Evolutionary conservation across 2,329 filamentous ascomycete genomes (phyloP).

Genomic region (Trichoderma sp.): DNA sequence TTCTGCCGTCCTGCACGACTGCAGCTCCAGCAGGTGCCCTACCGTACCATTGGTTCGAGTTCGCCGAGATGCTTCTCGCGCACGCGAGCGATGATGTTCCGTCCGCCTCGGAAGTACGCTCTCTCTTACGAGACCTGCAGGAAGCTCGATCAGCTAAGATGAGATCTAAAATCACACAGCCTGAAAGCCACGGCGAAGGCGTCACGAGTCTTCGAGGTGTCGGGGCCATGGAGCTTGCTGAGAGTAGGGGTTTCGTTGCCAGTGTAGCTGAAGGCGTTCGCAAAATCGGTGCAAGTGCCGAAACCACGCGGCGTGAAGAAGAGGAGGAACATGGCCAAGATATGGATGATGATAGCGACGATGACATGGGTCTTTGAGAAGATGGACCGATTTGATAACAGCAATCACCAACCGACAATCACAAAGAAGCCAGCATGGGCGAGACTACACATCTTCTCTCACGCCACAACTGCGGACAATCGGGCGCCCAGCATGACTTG

Average conservation of each 20-base stretch:
- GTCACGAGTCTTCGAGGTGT: constrained; percentile 69
- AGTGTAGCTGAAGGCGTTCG: constrained; percentile 86
- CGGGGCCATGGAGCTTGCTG: constrained; percentile 88
- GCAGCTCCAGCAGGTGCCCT: constrained; percentile 66
- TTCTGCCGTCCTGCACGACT: constrained; percentile 71
- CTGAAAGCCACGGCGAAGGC: constrained; percentile 71
- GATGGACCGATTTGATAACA: not conserved
- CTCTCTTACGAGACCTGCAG: constrained; percentile 74
- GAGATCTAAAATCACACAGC: constrained; percentile 66
- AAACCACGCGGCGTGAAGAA: constrained; percentile 72
- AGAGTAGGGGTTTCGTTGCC: constrained; percentile 77
- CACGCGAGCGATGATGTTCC: constrained; percentile 79
- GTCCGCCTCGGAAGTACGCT: constrained; percentile 69
- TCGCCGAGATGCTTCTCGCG: constrained; percentile 82
- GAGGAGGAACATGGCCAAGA: constrained; percentile 64
- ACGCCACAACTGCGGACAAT: not conserved
- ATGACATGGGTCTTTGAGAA: constrained; percentile 43
- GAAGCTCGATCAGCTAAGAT: constrained; percentile 91
- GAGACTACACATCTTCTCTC: not conserved
- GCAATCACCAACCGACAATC: not conserved
- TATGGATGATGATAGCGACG: constrained; percentile 59
- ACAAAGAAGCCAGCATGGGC: not conserved
- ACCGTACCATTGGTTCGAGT: constrained; percentile 94
- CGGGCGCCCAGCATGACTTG: not conserved
- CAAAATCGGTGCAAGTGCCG: constrained; percentile 76